Conservation (phyloP, 176 grass and related monocot genomes). For the Oryza brachyantha region DNA sequence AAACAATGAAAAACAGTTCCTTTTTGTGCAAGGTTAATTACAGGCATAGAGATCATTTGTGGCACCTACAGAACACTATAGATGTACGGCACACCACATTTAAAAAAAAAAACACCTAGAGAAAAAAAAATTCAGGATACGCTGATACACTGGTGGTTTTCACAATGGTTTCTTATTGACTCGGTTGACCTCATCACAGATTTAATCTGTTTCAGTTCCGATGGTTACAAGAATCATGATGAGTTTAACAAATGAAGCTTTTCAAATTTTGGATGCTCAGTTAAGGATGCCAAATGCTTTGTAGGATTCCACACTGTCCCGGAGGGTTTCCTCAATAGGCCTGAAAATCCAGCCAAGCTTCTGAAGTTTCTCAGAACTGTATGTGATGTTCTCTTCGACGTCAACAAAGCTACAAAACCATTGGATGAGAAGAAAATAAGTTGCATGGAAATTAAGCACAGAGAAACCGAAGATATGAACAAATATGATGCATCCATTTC, state of each 20-base stretch:
- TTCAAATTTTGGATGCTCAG: slow-evolving; percentile 6
- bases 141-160: no score
- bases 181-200: no score
- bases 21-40: no score
- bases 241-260: background rate
- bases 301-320: slow-evolving; percentile 48
- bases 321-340: slow-evolving; percentile 40
- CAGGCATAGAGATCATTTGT: no score
- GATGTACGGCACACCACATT: no score
- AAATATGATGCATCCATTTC: no score
- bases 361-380: slow-evolving; percentile 43
- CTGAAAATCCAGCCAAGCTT: slow-evolving; percentile 46
- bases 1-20: no score
- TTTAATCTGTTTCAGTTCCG: background rate
- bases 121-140: background rate
- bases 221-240: background rate
- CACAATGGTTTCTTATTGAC: background rate
- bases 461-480: background rate
- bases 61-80: no score
- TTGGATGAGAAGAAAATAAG: no score
- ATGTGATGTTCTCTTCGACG: slow-evolving; percentile 20
- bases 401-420: slow-evolving; percentile 38
- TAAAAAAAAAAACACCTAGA: no score
- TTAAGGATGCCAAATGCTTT: slow-evolving; percentile 25
- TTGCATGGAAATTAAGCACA: background rate